A percentile compares a stretch with the other conserved stretches of the same genome.
Conservation (phyloP, 352 stramenopile genomes). For the Globisporangium lucens region DNA sequence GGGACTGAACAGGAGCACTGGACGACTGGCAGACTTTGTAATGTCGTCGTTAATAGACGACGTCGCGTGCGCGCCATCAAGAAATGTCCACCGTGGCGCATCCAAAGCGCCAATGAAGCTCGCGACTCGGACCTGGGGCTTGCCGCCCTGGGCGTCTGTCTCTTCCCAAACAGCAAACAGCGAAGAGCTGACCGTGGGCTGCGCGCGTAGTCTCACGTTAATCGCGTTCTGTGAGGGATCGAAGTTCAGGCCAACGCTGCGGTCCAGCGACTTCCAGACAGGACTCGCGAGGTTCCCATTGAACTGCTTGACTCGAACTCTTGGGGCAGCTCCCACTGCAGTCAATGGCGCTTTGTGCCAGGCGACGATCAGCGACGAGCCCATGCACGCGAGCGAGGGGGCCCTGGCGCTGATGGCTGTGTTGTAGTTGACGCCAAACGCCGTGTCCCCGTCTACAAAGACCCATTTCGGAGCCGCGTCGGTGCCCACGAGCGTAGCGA, state of each 20-base stretch:
- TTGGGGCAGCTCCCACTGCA: background rate
- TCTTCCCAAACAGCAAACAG: constrained; percentile 64
- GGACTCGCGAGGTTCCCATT: constrained; percentile 34
- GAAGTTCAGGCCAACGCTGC: constrained; percentile 39
- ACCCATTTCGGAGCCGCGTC: constrained; percentile 38
- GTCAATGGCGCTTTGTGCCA: constrained; percentile 41
- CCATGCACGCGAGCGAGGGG: constrained; percentile 42
- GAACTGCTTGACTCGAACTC: constrained; percentile 41
- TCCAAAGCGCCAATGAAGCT: constrained; percentile 17
- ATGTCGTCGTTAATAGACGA: constrained; percentile 47
- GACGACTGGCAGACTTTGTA: constrained; percentile 23
- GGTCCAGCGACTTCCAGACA: constrained; percentile 38
- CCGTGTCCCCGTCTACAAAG: constrained; percentile 50
- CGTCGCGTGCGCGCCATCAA: constrained; percentile 31
- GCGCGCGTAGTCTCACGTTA: constrained; percentile 35
- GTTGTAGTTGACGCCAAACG: constrained; percentile 42
- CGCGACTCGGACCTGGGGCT: constrained; percentile 45
- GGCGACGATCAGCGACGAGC: constrained; percentile 34
- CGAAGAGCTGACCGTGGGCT: constrained; percentile 24
- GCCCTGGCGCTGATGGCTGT: constrained; percentile 20
- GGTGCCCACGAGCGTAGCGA: constrained; percentile 41
- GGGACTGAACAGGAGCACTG: constrained; percentile 21
- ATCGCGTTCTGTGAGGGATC: constrained; percentile 32
- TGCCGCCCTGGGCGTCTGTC: constrained; percentile 17
- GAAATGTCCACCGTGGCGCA: constrained; percentile 29